phyloP scores from a whole-genome alignment of 140 eudicot genomes.

The Ambrosia hybrid region DNA sequence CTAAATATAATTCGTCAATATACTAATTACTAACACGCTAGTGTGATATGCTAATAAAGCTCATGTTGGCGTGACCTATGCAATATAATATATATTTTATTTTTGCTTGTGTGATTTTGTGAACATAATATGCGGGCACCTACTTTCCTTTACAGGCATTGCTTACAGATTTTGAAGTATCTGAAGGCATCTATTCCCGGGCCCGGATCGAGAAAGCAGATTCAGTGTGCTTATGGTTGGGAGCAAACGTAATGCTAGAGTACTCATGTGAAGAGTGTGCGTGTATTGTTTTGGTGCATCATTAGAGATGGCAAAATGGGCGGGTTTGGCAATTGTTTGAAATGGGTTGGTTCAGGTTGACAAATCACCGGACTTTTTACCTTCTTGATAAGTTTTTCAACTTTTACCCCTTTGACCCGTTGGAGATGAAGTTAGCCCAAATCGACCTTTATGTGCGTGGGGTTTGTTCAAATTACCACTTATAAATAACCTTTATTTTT shows the following conservation, averaged over 20 bases:
- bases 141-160: conserved; percentile 52
- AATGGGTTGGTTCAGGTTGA: neutral
- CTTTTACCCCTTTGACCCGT: neutral
- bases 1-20: too few species aligned
- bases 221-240: conserved; percentile 95
- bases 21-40: too few species aligned
- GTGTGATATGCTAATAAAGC: too few species aligned
- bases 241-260: conserved; percentile 98
- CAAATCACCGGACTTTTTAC: neutral
- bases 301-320: conserved; percentile 11
- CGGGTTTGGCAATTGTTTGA: neutral
- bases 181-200: conserved; percentile 91
- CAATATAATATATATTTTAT: neutral
- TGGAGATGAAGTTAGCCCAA: neutral
- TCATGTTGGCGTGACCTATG: neutral
- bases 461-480: too few species aligned
- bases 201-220: conserved; percentile 79
- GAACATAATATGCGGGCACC: neutral
- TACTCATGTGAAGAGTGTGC: conserved; percentile 96
- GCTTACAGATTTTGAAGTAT: conserved; percentile 84
- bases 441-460: neutral
- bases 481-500: neutral
- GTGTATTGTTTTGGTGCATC: neutral
- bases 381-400: neutral
- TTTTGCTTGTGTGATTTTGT: neutral